Evolutionary conservation across 805 yeast species (phyloP), one percentile per base, ranked within the genome.

Genomic region (Saccharomycopsis fermentans): DNA sequence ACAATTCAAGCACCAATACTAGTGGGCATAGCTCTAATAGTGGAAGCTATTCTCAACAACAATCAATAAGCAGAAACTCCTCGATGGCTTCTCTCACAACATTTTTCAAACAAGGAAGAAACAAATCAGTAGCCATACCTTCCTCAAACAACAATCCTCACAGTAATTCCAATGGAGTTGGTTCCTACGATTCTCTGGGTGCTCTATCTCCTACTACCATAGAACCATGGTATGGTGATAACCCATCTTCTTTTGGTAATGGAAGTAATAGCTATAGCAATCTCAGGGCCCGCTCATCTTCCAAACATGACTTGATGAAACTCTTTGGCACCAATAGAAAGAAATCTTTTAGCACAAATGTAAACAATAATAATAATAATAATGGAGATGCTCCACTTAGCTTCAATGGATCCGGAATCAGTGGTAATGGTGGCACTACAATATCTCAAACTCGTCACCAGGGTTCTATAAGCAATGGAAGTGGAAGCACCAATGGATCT

Each of bases 1-100:
- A 43, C 24, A 43, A 43, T 27, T 48, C 50, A 4, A 36, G 50
- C 29, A 26, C 4, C n/a, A 35, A 16, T 21, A 35, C 26, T 26
- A 24, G 32, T 34, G 55, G 55, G 8, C 17, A 27, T 11, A 52
- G 16, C 16, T 24, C 50, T 19, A 74, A 72, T 55, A 73, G 86
- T 2, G 78, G 86, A 61, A 91, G 86, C 69, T 83, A 86, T 51
- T 85, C 91, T 6, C 50, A 43, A 3, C 50, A 43, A 19, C 29
- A 19, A 14, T 8, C 50, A 24, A 74, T 72, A 55, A 73, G 86
- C 2, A 78, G 86, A 62, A 91, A 86, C 69, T 83, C 87, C 52
- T 86, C 91, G 6, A 86, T 87, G 84, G 90, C 87, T 17, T 87
- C 86, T 68, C 70, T 87, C 65, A 83, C 86, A 66, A 74, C 90